Evolutionary conservation across 1,139 yeast species (phyloP).

Genomic region (Suhomyces maxii): DNA sequence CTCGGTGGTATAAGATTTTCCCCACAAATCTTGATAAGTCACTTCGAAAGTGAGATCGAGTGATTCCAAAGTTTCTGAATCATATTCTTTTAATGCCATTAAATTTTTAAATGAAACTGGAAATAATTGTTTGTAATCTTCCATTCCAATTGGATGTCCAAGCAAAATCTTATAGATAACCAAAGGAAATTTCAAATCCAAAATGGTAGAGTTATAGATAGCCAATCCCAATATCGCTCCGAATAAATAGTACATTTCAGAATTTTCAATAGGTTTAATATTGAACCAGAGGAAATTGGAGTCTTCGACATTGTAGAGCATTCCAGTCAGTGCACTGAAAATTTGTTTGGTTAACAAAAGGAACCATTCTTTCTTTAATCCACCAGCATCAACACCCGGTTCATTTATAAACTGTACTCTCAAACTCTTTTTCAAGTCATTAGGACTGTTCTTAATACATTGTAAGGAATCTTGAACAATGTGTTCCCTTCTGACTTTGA

Average conservation of each 20-base stretch:
- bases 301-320: slow-evolving; percentile 63
- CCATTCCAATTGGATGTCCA: slow-evolving; percentile 52
- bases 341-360: slow-evolving; percentile 65
- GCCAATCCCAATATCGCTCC: slow-evolving; percentile 91
- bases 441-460: slow-evolving; percentile 57
- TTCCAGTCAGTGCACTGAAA: slow-evolving; percentile 65
- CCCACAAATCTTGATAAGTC: slow-evolving; percentile 40
- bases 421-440: slow-evolving; percentile 71
- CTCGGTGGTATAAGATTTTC: slow-evolving; percentile 41
- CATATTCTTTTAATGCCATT: slow-evolving; percentile 49
- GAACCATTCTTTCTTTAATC: slow-evolving; percentile 92
- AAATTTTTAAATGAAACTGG: slow-evolving; percentile 68
- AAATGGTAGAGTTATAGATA: slow-evolving; percentile 81
- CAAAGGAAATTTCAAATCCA: slow-evolving; percentile 75
- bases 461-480: slow-evolving; percentile 75
- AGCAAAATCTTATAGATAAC: slow-evolving; percentile 75
- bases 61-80: slow-evolving; percentile 26
- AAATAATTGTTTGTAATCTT: slow-evolving; percentile 65
- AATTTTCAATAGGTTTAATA: slow-evolving; percentile 42
- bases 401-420: slow-evolving; percentile 80
- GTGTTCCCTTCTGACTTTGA: slow-evolving; percentile 65
- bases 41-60: slow-evolving; percentile 42
- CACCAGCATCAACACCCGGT: slow-evolving; percentile 95
- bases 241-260: slow-evolving; percentile 66
- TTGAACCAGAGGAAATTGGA: slow-evolving; percentile 79